Percentiles rank a stretch among this genome's conserved stretches.
Conservation (phyloP, 2,329 filamentous ascomycete genomes). For the Hymenotorrendiella dingleyae region DNA sequence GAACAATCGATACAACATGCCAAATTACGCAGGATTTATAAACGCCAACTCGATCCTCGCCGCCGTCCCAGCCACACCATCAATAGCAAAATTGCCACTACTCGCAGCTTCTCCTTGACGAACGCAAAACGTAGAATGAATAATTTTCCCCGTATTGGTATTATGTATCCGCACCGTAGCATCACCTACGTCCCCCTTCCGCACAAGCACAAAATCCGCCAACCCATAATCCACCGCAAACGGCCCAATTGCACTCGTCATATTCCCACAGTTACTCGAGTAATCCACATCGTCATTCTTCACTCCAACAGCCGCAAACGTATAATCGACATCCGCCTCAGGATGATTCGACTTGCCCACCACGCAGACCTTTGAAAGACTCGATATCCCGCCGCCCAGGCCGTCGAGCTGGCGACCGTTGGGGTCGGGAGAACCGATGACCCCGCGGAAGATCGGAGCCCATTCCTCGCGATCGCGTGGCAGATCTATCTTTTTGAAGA, state of each 20-base stretch:
- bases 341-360: constrained; percentile 44
- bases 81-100: constrained; percentile 52
- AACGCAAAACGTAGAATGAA: constrained; percentile 51
- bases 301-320: constrained; percentile 64
- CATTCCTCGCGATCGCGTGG: constrained; percentile 41
- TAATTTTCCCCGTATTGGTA: constrained; percentile 64
- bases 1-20: no score
- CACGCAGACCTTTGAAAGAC: constrained; percentile 65
- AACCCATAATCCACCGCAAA: constrained; percentile 53
- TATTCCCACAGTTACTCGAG: constrained; percentile 71
- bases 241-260: constrained; percentile 62
- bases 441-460: constrained; percentile 49
- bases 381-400: constrained; percentile 63
- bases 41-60: constrained; percentile 56
- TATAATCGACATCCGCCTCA: constrained; percentile 60
- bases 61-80: constrained; percentile 55
- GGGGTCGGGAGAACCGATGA: constrained; percentile 60
- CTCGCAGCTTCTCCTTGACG: constrained; percentile 41
- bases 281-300: constrained; percentile 55
- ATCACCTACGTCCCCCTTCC: constrained; percentile 17
- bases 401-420: constrained; percentile 67
- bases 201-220: constrained; percentile 25
- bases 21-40: constrained; percentile 43
- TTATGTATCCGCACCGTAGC: constrained; percentile 58
- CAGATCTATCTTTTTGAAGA: constrained; percentile 49